A percentile compares a stretch with the other conserved stretches of the same genome.
phyloP scores from a whole-genome alignment of 176 grass and related monocot species.

The Oryza rufipogon region DNA sequence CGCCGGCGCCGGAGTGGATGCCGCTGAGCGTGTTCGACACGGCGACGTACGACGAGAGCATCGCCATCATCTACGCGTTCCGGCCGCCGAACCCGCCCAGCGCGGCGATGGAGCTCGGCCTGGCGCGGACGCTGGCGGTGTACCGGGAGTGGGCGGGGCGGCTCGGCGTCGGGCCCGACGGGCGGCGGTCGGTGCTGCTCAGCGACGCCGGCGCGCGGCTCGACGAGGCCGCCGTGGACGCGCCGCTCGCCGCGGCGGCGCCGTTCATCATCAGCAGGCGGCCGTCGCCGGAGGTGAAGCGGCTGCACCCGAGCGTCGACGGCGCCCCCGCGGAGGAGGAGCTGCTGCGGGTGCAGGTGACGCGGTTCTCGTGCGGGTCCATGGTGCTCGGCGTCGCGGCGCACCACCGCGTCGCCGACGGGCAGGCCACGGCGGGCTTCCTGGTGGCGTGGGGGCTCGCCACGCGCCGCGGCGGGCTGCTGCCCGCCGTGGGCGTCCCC shows the following conservation, averaged over 20 bases:
- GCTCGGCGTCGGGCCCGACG: constrained; percentile 39
- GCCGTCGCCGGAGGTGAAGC: constrained; percentile 47
- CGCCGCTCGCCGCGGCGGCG: constrained; percentile 33
- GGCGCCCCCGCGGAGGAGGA: constrained; percentile 33
- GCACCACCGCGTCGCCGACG: constrained; percentile 64
- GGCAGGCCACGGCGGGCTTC: constrained; percentile 59
- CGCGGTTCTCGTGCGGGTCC: constrained; percentile 69
- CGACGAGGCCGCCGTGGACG: constrained; percentile 59
- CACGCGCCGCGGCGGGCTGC: background rate
- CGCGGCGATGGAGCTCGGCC: constrained; percentile 43
- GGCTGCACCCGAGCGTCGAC: constrained; percentile 53
- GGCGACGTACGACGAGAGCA: constrained; percentile 60
- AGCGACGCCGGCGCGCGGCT: constrained; percentile 57
- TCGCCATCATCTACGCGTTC: constrained; percentile 82
- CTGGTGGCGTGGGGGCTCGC: constrained; percentile 66
- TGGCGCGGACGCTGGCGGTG: constrained; percentile 44
- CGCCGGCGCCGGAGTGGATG: background rate
- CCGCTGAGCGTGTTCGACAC: constrained; percentile 67
- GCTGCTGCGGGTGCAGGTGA: constrained; percentile 67
- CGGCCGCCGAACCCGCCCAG: constrained; percentile 58
- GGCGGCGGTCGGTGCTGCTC: constrained; percentile 45
- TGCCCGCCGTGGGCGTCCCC: background rate
- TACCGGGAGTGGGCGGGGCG: constrained; percentile 65
- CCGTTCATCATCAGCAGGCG: constrained; percentile 25
- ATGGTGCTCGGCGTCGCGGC: constrained; percentile 45